Percentiles rank a stretch among this genome's conserved stretches.
phyloP scores from a whole-genome alignment of 2,329 filamentous ascomycete species.

The Coniochaeta sp. region DNA sequence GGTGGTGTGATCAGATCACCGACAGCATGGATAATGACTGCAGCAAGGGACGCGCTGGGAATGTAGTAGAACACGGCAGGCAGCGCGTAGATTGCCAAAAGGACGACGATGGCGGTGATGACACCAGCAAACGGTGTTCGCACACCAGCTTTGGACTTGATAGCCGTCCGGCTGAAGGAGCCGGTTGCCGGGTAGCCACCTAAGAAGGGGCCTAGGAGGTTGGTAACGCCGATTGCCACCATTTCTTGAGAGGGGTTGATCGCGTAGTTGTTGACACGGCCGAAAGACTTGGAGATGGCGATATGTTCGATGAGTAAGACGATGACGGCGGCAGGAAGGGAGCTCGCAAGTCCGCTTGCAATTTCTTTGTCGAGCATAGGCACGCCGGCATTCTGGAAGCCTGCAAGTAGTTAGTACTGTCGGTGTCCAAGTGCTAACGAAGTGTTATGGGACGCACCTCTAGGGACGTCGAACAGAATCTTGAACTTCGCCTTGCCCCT shows the following conservation, averaged over 20 bases:
- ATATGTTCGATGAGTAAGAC: constrained; percentile 97
- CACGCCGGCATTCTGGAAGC: constrained; percentile 71
- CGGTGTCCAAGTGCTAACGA: background rate
- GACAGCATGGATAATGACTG: constrained; percentile 93
- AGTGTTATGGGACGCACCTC: constrained; percentile 41
- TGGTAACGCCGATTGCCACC: constrained; percentile 86
- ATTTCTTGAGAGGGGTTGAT: constrained; percentile 95
- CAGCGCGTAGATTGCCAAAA: constrained; percentile 84
- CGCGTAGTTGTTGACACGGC: constrained; percentile 89
- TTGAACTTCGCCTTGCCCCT: constrained; percentile 57
- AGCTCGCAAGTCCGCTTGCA: constrained; percentile 57
- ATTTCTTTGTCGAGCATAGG: constrained; percentile 61
- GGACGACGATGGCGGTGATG: constrained; percentile 77
- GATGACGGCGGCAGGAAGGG: constrained; percentile 81
- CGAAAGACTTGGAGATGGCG: constrained; percentile 94
- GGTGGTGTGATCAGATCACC: constrained; percentile 87
- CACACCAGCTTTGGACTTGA: constrained; percentile 95
- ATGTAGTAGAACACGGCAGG: constrained; percentile 92
- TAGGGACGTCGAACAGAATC: constrained; percentile 69
- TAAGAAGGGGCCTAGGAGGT: constrained; percentile 84
- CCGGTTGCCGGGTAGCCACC: constrained; percentile 90
- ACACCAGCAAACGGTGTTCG: constrained; percentile 85
- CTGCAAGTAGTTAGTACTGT: constrained; percentile 26
- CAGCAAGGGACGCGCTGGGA: constrained; percentile 69
- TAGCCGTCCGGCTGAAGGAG: constrained; percentile 92